A percentile compares a stretch with the other conserved stretches of the same genome.
Evolutionary conservation across 306 rosid genomes (phyloP).

Genomic region (Ceratonia siliqua): DNA sequence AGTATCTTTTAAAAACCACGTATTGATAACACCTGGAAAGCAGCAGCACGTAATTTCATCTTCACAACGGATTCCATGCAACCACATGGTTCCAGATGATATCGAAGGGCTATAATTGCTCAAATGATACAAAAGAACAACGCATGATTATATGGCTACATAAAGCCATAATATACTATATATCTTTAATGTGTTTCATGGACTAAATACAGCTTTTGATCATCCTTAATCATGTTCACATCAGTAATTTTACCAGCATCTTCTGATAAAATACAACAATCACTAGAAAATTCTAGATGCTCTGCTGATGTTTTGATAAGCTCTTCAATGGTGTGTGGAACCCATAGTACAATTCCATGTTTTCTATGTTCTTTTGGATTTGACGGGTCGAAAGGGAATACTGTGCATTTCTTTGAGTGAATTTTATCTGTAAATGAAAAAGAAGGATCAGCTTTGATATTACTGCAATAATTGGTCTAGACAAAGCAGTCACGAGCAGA

Average conservation of each 20-base stretch:
- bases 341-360: conserved; percentile 77
- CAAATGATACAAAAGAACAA: background rate
- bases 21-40: background rate
- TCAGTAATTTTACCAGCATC: conserved; percentile 88
- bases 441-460: conserved; percentile 6
- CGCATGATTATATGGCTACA: background rate
- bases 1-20: background rate
- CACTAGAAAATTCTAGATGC: conserved; percentile 44
- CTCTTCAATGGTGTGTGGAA: conserved; percentile 70
- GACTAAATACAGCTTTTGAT: conserved; percentile 74
- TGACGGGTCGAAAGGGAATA: conserved; percentile 90
- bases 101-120: background rate
- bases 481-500: background rate
- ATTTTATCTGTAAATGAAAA: conserved; percentile 55
- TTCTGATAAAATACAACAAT: conserved; percentile 66
- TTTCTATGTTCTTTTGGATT: conserved; percentile 62
- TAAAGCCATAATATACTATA: background rate
- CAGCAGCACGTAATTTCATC: background rate
- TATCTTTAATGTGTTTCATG: conserved; percentile 41
- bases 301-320: conserved; percentile 60
- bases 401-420: conserved; percentile 75
- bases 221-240: conserved; percentile 64
- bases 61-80: background rate
- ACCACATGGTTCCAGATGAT: background rate
- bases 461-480: background rate